phyloP scores from a whole-genome alignment of 2,329 filamentous ascomycete species.

The Alternaria dauci region DNA sequence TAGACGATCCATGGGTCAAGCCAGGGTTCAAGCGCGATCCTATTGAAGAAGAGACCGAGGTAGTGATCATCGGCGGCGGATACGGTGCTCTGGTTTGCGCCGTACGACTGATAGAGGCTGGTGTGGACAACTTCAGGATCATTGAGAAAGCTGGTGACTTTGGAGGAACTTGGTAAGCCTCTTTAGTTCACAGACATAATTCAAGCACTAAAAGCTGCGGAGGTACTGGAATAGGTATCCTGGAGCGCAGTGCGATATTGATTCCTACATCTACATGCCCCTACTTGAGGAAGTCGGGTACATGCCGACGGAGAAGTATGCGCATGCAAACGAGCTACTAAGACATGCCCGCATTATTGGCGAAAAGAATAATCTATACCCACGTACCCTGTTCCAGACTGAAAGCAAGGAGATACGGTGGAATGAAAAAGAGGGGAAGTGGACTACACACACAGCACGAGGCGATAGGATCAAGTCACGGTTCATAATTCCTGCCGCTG shows the following conservation, averaged over 20 bases:
- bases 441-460: conserved; percentile 33
- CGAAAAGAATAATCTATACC: conserved; percentile 54
- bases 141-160: conserved; percentile 57
- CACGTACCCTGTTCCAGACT: conserved; percentile 56
- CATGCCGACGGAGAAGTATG: conserved; percentile 63
- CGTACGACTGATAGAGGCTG: conserved; percentile 48
- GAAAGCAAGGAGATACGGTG: conserved; percentile 56
- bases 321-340: conserved; percentile 57
- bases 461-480: conserved; percentile 44
- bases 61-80: conserved; percentile 56
- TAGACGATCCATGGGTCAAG: conserved; percentile 42
- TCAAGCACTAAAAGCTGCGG: conserved; percentile 12
- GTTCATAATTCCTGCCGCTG: conserved; percentile 54
- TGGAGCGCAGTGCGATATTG: conserved; percentile 35
- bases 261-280: conserved; percentile 44
- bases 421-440: conserved; percentile 54
- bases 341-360: conserved; percentile 58
- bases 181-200: not conserved
- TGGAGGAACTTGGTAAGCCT: conserved; percentile 56
- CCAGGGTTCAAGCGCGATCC: conserved; percentile 35
- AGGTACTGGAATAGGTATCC: conserved; percentile 56
- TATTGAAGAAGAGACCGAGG: conserved; percentile 38
- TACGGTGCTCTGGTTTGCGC: conserved; percentile 55
- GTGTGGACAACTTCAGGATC: conserved; percentile 47
- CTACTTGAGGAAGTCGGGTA: conserved; percentile 49